Evolutionary conservation across 352 stramenopile species (phyloP), one percentile per base, ranked within the genome.

Genomic region (Globisporangium cystogenes): DNA sequence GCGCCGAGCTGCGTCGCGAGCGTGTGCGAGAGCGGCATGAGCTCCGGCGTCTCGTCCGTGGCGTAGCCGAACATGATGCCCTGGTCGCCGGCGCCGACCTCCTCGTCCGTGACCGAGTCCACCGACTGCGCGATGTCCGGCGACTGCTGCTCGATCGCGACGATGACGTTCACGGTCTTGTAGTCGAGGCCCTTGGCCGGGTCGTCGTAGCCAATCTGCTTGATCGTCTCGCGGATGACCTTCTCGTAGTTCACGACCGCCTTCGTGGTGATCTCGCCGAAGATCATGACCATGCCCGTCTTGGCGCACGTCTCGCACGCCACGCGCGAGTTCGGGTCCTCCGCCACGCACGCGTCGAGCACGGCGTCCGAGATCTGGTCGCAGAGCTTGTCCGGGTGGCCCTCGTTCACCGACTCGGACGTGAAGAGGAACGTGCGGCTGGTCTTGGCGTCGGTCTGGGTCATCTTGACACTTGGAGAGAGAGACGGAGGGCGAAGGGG

Each of bases 231-330:
- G 52, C 97, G 96, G 62, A 99, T 98, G 43, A 98, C 87, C 76
- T 98, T 96, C 76, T 99, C 97, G 83, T 99, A 99, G 79, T 99
- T 99, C 43, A 99, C 96, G 42, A 96, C 98, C 51, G 96, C 96
- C 65, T 96, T 97, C 52, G 97, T 99, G 59, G 95, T 99, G 74
- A 99, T 99, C 86, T 99, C 97, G 57, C 97, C 97, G 68, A 99
- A 99, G 67, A 99, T 98, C 96, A 99, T 99, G 59, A 99, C 96
- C 88, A 99, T 99, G 68, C 96, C 96, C 4, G 96, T 99, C 87
- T 99, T 99, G 64, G 92, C 96, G 77, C 95, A 98, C 31, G 96
- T 99, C 82, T 99, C 97, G 60, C 96, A 99, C 27, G 97, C 97
- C 41, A 99, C 97, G 69, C 97, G 97, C 60, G 96, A 98, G 70